Percentiles rank a stretch among this genome's conserved stretches.
These are phyloP conservation scores for Irineochytrium annulatum DNA, from an alignment of 192 early-diverging fungal genomes.

Conservation along the genomic window DNA sequence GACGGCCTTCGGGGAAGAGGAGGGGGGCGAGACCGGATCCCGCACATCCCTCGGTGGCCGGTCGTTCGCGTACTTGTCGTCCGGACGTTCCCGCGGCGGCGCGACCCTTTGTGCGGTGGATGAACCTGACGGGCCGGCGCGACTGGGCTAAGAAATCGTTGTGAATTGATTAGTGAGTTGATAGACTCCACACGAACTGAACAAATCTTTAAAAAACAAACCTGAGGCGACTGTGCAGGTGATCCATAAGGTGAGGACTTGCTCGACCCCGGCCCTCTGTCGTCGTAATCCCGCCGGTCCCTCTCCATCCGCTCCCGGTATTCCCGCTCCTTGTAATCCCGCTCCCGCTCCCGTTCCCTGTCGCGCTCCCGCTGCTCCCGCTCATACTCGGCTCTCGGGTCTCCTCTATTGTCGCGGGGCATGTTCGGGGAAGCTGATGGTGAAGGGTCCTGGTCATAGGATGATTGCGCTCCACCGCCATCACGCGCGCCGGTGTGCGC, in stretches of 20 bases:
- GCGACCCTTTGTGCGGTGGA: too few relatives aligned
- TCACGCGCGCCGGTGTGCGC: conserved; percentile 51
- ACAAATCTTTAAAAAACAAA: too few relatives aligned
- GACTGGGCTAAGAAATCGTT: too few relatives aligned
- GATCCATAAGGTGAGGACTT: too few relatives aligned
- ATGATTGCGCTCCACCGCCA: conserved; percentile 12
- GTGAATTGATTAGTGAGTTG: too few relatives aligned
- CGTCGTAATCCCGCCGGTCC: conserved; percentile 18
- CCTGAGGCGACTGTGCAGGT: too few relatives aligned
- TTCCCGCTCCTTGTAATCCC: conserved; percentile 17
- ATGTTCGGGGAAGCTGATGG: not conserved
- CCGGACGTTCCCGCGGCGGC: too few relatives aligned
- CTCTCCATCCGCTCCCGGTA: conserved; percentile 24
- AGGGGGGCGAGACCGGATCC: too few relatives aligned
- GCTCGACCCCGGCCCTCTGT: conserved; percentile 23
- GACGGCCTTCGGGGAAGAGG: too few relatives aligned
- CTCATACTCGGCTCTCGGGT: conserved; percentile 19
- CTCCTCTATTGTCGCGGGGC: not conserved
- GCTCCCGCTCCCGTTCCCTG: conserved; percentile 11
- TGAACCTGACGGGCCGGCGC: too few relatives aligned
- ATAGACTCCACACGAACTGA: too few relatives aligned
- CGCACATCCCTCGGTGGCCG: conserved; percentile 14
- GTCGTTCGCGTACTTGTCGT: conserved; percentile 12
- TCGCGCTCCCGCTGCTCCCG: conserved; percentile 12
- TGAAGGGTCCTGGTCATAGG: conserved; percentile 19